phyloP scores from a whole-genome alignment of 1,284 basidiomycete species.

The Ceratobasidium sp. region DNA sequence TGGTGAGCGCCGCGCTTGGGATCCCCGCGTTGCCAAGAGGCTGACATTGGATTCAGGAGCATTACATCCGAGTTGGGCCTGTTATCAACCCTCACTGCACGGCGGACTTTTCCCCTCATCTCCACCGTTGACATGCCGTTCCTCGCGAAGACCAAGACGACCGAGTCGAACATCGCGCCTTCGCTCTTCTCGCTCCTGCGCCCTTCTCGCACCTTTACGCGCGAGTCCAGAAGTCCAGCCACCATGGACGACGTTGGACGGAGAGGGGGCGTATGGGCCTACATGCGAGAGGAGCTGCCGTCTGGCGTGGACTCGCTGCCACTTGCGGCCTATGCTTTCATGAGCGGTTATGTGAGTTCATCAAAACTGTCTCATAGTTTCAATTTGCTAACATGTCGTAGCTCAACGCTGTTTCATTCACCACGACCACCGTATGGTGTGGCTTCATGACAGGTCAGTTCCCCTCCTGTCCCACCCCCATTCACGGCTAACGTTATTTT shows the following conservation, averaged over 20 bases:
- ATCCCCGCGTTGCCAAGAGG: background rate
- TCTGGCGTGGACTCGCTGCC: conserved; percentile 29
- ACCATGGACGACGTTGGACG: background rate
- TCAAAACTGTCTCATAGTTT: background rate
- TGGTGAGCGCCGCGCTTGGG: background rate
- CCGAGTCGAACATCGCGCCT: background rate
- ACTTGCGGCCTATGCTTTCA: conserved; percentile 18
- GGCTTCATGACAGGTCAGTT: conserved; percentile 26
- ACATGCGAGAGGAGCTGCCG: conserved; percentile 23
- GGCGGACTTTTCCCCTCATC: no score
- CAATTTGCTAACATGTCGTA: background rate
- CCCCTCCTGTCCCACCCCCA: background rate
- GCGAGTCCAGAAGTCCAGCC: conserved; percentile 15
- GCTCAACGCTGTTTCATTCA: conserved; percentile 30
- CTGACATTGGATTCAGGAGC: background rate
- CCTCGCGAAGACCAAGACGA: conserved; percentile 9
- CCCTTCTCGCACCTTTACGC: conserved; percentile 3
- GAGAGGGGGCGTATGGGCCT: background rate
- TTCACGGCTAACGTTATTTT: conserved; percentile 4
- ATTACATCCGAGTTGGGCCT: no score
- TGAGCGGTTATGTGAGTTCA: conserved; percentile 32
- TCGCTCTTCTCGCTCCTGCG: conserved; percentile 13
- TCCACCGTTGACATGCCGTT: conserved; percentile 11
- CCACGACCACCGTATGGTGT: conserved; percentile 19
- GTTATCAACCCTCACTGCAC: no score